Base-by-base conservation (phyloP, 1,139 yeast species). In the Debaryomycetaceae sp. region DNA sequence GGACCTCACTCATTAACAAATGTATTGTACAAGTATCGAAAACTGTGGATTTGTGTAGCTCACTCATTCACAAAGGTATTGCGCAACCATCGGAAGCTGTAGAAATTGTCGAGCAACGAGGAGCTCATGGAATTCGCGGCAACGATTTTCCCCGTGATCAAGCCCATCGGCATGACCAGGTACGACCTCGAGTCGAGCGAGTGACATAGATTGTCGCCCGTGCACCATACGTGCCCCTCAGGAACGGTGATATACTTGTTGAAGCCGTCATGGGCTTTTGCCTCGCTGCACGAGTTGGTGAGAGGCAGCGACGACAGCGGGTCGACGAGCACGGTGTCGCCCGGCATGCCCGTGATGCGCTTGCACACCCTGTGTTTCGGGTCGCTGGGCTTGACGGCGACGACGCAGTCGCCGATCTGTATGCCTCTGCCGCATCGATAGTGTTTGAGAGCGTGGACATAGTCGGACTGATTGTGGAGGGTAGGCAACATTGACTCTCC, bases 401-500 rank as follows among this genome's bases (percentile, higher is more conserved):
- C 92, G 3, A 92, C 70, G 35, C 92, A 68, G 48, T 90, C 98
- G 0, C 99, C 99, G 38, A 80, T 73, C 25, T 67, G 55, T 13
- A 85, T 51, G 13, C 63, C 62, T 32, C 78, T 55, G 2, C 90
- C 92, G 32, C 68, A 62, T 31, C 72, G 61, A 43, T 60, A 60
- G 25, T 51, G 45, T 49, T 85, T 90, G 40, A 77, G 62, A 3
- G 85, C 82, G 43, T 82, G 82, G 4, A 86, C 94, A 49, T 70
- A 85, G 49, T 87, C 97, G 28, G 77, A 72, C 15, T 69, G 58
- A 16, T 77, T 72, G 36, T 78, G 77, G 22, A 90, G 56, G 0
- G 97, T 86, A 1, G 98, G 96, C 25, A 90, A 65, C 98, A 90
- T 90, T 21, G 95, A 82, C 46, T 86, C 96, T 4, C 98, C 98